These are phyloP conservation scores for Friedmanniomyces endolithicus DNA, from an alignment of 495 filamentous ascomycete species.

Conservation along the genomic window DNA sequence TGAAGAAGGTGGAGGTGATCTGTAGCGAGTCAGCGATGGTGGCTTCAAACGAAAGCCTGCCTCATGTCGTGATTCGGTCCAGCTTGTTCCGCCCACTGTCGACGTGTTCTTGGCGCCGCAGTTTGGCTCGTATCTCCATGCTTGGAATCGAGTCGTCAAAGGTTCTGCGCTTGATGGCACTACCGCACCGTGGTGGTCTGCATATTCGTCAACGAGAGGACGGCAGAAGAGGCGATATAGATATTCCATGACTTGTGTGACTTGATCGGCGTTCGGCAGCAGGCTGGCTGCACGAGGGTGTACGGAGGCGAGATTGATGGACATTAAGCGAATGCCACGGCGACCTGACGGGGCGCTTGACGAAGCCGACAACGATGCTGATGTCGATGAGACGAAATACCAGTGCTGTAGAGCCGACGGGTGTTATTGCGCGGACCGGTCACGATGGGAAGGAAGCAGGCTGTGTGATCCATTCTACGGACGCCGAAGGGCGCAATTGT, in stretches of 20 bases:
- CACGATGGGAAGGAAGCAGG: neutral
- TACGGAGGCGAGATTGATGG: neutral
- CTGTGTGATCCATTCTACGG: slow-evolving; percentile 14
- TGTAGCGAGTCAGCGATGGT: too few species aligned
- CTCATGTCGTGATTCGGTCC: too few species aligned
- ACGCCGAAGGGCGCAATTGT: neutral
- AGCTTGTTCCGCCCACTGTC: too few species aligned
- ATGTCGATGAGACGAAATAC: neutral
- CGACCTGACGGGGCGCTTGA: neutral
- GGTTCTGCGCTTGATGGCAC: too few species aligned
- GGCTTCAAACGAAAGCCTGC: too few species aligned
- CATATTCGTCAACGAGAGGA: neutral
- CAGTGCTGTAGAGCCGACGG: neutral
- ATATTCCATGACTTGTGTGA: neutral
- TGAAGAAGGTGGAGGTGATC: too few species aligned
- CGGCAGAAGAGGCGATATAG: neutral
- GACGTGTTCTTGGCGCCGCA: too few species aligned
- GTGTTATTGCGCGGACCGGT: slow-evolving; percentile 1
- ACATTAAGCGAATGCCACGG: neutral
- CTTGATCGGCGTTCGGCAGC: neutral
- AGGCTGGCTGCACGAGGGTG: neutral
- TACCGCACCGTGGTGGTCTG: too few species aligned
- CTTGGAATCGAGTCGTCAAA: too few species aligned
- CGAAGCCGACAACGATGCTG: neutral
- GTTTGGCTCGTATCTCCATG: too few species aligned